Conservation (phyloP, 352 stramenopile species). For the Pythium volutum region DNA sequence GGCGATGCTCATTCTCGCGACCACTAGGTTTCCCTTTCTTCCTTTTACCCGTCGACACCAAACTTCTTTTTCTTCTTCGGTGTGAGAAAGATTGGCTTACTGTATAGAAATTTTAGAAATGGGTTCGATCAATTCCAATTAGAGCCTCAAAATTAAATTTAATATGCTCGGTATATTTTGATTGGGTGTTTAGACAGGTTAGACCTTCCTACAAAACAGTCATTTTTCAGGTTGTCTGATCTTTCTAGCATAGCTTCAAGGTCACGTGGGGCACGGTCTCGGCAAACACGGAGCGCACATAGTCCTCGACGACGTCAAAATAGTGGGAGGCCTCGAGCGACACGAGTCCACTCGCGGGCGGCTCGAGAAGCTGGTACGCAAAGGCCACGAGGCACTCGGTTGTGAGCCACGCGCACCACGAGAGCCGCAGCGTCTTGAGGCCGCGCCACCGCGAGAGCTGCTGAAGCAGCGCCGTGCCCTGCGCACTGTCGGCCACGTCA, state of each 20-base stretch:
- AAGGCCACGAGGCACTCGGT: constrained; percentile 72
- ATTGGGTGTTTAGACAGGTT: constrained; percentile 1
- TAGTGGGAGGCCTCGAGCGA: constrained; percentile 60
- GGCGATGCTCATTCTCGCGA: constrained; percentile 48
- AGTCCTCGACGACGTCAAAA: constrained; percentile 78
- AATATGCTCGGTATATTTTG: neutral
- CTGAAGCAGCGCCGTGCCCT: constrained; percentile 43
- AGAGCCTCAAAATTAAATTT: neutral
- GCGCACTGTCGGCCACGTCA: constrained; percentile 39
- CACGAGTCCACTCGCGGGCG: constrained; percentile 38
- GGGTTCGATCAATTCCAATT: constrained; percentile 8
- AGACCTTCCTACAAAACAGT: neutral
- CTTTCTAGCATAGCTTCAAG: constrained; percentile 15
- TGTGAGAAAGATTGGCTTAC: neutral
- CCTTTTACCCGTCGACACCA: neutral
- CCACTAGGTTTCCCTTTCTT: neutral
- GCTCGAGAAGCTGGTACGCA: constrained; percentile 64
- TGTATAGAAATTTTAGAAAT: constrained; percentile 24
- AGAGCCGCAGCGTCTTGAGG: constrained; percentile 67
- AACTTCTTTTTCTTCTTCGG: neutral
- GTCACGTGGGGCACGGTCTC: constrained; percentile 36
- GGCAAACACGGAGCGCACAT: constrained; percentile 56
- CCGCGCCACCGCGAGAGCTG: constrained; percentile 47
- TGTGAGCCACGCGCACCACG: constrained; percentile 82
- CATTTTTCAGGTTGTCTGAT: neutral